Conservation (phyloP, 164 flowering plant species). For the Liquidambar formosana region DNA sequence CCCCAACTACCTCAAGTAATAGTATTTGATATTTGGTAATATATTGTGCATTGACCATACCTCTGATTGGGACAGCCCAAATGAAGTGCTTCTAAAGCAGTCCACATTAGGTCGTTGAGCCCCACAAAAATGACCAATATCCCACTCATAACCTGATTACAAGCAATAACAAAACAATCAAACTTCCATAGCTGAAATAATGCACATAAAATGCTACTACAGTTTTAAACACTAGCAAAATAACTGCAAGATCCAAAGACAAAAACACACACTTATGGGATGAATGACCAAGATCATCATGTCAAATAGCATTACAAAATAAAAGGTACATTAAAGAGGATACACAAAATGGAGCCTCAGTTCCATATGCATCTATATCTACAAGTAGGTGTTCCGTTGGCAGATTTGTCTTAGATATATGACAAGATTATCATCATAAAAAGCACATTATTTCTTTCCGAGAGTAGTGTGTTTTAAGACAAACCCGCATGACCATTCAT, state of each 20-base stretch:
- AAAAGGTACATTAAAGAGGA: background rate
- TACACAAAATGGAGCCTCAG: background rate
- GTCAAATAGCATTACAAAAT: background rate
- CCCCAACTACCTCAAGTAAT: no score
- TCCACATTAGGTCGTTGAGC: conserved; percentile 85
- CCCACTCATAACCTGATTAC: conserved; percentile 92
- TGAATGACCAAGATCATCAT: background rate
- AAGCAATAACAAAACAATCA: conserved; percentile 10
- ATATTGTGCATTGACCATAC: conserved; percentile 26
- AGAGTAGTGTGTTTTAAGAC: no score
- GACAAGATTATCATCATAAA: background rate
- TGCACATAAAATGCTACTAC: background rate
- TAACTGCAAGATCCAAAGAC: background rate
- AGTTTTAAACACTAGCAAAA: background rate
- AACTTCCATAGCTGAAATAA: conserved; percentile 7
- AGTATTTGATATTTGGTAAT: no score
- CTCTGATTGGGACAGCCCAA: conserved; percentile 70
- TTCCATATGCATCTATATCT: background rate
- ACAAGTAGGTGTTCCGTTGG: background rate
- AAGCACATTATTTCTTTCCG: no score
- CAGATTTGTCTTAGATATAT: background rate
- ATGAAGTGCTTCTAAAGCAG: conserved; percentile 89
- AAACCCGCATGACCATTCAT: background rate
- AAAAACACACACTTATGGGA: background rate
- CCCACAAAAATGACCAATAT: conserved; percentile 86